These are phyloP conservation scores for Alternaria metachromatica DNA, from an alignment of 2,329 filamentous ascomycete genomes.

Conservation along the genomic window DNA sequence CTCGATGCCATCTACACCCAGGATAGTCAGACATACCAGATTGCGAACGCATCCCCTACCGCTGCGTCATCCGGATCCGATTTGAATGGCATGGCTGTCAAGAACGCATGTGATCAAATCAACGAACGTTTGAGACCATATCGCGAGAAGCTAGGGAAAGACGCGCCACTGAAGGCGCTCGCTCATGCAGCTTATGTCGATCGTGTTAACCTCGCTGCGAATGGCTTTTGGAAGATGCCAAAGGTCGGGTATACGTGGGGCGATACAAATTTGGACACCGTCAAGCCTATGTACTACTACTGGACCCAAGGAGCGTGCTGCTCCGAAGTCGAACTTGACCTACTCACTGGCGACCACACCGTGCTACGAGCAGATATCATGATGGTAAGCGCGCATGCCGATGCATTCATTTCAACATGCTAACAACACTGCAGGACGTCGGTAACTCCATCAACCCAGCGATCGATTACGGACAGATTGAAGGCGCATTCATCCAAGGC, in stretches of 20 bases:
- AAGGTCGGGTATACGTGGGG: constrained; percentile 95
- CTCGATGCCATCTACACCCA: constrained; percentile 82
- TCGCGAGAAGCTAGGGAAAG: constrained; percentile 76
- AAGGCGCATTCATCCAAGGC: constrained; percentile 81
- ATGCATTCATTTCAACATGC: background rate
- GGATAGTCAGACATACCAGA: constrained; percentile 85
- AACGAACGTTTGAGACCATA: constrained; percentile 87
- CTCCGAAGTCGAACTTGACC: constrained; percentile 89
- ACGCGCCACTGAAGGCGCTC: constrained; percentile 81
- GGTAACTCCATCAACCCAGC: constrained; percentile 78
- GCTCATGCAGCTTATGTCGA: constrained; percentile 93
- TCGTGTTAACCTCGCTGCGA: constrained; percentile 90
- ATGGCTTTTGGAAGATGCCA: constrained; percentile 96
- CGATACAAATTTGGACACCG: constrained; percentile 39
- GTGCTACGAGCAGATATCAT: constrained; percentile 87
- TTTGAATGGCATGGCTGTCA: constrained; percentile 92
- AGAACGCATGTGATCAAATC: constrained; percentile 86
- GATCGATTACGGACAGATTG: constrained; percentile 82
- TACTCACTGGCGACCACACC: constrained; percentile 90
- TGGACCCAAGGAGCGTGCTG: constrained; percentile 87
- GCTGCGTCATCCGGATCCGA: constrained; percentile 93
- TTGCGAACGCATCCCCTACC: constrained; percentile 89
- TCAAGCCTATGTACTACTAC: constrained; percentile 87
- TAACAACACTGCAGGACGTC: constrained; percentile 65
- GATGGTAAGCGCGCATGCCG: constrained; percentile 62